A percentile compares a stretch with the other conserved stretches of the same genome.
Conservation (phyloP, 164 flowering plant species). For the Santalum album region DNA sequence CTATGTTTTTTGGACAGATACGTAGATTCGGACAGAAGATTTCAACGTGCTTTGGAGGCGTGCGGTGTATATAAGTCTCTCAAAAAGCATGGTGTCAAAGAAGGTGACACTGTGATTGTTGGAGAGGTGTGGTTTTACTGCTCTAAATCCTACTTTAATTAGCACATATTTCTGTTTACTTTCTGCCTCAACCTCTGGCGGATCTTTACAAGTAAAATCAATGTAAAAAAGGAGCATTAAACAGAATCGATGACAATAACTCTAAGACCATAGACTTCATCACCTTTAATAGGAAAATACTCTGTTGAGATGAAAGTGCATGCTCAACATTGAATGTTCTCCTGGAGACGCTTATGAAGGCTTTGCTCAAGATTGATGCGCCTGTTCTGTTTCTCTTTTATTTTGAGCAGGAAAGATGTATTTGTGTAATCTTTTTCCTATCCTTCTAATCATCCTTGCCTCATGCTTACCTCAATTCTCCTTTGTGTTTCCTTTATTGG, state of each 20-base stretch:
- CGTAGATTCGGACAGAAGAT: slow-evolving; percentile 76
- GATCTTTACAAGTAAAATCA: background rate
- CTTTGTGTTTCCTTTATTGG: background rate
- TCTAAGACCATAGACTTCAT: no score
- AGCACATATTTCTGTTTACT: background rate
- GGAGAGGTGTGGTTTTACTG: slow-evolving; percentile 56
- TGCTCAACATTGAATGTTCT: no score
- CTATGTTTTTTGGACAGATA: slow-evolving; percentile 39
- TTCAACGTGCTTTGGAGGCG: slow-evolving; percentile 94
- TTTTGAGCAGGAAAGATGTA: no score
- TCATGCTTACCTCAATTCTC: background rate
- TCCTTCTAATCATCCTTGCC: background rate
- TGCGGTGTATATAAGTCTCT: slow-evolving; percentile 90
- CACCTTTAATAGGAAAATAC: no score
- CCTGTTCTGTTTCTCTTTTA: no score
- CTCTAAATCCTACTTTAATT: background rate
- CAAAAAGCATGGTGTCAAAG: slow-evolving; percentile 73
- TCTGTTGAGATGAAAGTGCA: no score
- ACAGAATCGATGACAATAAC: no score
- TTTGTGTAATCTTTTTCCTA: no score
- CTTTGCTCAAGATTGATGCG: no score
- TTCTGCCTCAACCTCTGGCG: background rate
- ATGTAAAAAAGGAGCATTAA: no score
- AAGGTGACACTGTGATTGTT: slow-evolving; percentile 84
- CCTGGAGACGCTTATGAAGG: no score